Conservation (phyloP, 139 green algal species). For the Klebsormidium nitens region DNA sequence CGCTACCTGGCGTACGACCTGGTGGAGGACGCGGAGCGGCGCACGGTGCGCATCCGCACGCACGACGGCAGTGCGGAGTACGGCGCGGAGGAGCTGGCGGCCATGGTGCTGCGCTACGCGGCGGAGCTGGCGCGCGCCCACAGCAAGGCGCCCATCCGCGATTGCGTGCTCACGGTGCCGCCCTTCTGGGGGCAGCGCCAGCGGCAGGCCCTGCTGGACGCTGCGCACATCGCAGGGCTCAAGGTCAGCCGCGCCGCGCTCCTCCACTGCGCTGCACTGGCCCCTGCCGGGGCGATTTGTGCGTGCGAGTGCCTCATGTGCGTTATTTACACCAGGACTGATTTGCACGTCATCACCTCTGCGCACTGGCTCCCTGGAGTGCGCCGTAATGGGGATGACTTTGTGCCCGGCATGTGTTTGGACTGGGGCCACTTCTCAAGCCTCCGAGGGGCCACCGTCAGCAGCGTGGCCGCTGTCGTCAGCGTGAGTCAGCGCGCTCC, state of each 20-base stretch:
- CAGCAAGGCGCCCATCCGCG: slow-evolving; percentile 56
- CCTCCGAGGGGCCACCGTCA: too few relatives aligned
- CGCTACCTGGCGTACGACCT: slow-evolving; percentile 66
- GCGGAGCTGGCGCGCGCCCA: slow-evolving; percentile 65
- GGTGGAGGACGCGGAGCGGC: slow-evolving; percentile 50
- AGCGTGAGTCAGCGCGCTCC: too few relatives aligned
- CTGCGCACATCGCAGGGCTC: slow-evolving; percentile 44
- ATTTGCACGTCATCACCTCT: too few relatives aligned
- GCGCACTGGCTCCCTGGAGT: too few relatives aligned
- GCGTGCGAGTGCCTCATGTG: too few relatives aligned
- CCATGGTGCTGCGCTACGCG: slow-evolving; percentile 81
- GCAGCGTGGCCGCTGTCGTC: too few relatives aligned
- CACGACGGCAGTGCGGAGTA: slow-evolving; percentile 44
- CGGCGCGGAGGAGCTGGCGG: slow-evolving; percentile 81
- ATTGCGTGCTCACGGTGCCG: slow-evolving; percentile 84
- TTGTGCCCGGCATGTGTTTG: too few relatives aligned
- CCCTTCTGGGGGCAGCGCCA: slow-evolving; percentile 78
- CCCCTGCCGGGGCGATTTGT: slow-evolving; percentile 56
- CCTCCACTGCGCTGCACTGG: not conserved
- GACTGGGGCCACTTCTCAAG: too few relatives aligned
- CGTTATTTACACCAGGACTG: too few relatives aligned
- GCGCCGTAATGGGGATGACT: too few relatives aligned
- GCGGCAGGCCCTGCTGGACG: slow-evolving; percentile 72
- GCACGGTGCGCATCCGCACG: slow-evolving; percentile 28
- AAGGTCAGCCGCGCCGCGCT: too few relatives aligned